These are phyloP conservation scores for Leccinum fuscescens DNA, from an alignment of 1,284 basidiomycete species.

Conservation along the genomic window DNA sequence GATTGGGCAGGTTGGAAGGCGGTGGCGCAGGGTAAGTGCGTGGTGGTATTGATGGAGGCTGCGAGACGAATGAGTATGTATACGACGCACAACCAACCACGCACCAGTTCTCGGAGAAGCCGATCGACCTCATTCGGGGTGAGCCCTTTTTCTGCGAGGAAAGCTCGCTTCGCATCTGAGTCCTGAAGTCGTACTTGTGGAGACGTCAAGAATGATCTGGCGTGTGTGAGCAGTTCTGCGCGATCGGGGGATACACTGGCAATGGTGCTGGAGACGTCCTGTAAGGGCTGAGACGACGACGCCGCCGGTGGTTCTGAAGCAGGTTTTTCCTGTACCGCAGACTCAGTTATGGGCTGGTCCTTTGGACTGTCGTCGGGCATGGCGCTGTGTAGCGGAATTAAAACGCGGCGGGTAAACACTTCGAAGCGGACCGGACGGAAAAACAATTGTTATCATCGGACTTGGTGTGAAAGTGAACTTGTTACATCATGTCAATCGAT, in stretches of 20 bases:
- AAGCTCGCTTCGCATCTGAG: slow-evolving; percentile 52
- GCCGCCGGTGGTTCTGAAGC: background rate
- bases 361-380: slow-evolving; percentile 14
- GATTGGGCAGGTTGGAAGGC: slow-evolving; percentile 65
- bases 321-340: background rate
- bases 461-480: background rate
- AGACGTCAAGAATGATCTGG: slow-evolving; percentile 62
- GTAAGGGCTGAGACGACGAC: slow-evolving; percentile 2
- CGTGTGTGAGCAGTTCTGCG: slow-evolving; percentile 53
- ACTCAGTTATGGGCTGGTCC: slow-evolving; percentile 1
- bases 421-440: background rate
- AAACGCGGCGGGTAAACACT: too few relatives aligned
- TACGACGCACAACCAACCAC: background rate
- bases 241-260: slow-evolving; percentile 17
- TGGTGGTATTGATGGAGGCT: slow-evolving; percentile 61
- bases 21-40: slow-evolving; percentile 70
- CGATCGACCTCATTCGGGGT: slow-evolving; percentile 55
- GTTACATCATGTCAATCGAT: too few relatives aligned
- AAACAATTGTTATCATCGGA: background rate
- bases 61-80: slow-evolving; percentile 7
- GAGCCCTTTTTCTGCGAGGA: slow-evolving; percentile 74
- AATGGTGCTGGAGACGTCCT: background rate
- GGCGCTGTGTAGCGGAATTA: background rate
- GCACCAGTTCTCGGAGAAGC: slow-evolving; percentile 57
- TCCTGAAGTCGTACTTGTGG: slow-evolving; percentile 65